Percentiles rank a stretch among this genome's conserved stretches.
Conservation (phyloP, 106 monocot species). For the Acorus gramineus region DNA sequence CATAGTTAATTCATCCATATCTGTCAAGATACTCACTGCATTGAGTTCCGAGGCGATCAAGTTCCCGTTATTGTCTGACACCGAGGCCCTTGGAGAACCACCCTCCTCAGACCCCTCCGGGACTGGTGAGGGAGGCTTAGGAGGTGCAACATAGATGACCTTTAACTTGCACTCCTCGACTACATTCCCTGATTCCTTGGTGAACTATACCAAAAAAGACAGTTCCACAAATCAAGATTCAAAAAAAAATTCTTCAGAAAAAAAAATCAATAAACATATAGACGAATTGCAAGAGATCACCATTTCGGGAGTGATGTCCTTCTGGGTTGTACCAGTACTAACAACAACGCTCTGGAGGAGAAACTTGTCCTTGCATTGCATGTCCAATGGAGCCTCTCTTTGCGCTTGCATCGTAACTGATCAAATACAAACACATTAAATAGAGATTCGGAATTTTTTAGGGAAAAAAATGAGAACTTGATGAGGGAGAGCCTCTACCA, state of each 20-base stretch:
- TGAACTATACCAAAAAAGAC: slow-evolving; percentile 30
- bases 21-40: slow-evolving; percentile 18
- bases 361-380: slow-evolving; percentile 85
- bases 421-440: neutral
- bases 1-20: neutral
- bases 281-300: slow-evolving; percentile 10
- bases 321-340: slow-evolving; percentile 11
- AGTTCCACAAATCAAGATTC: neutral
- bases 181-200: slow-evolving; percentile 45
- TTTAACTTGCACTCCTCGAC: slow-evolving; percentile 51
- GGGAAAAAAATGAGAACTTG: neutral
- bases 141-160: slow-evolving; percentile 51
- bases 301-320: slow-evolving; percentile 67
- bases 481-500: slow-evolving; percentile 20
- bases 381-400: slow-evolving; percentile 51
- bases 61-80: slow-evolving; percentile 33
- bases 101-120: slow-evolving; percentile 53
- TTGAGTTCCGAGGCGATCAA: slow-evolving; percentile 18
- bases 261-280: neutral
- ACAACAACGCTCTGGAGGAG: slow-evolving; percentile 61
- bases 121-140: slow-evolving; percentile 60
- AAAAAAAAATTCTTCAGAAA: neutral
- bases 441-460: neutral
- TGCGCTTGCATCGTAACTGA: slow-evolving; percentile 95
- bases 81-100: slow-evolving; percentile 41